Evolutionary conservation across 345 rosid genomes (phyloP).

Genomic region (Arabidopsis thaliana): DNA sequence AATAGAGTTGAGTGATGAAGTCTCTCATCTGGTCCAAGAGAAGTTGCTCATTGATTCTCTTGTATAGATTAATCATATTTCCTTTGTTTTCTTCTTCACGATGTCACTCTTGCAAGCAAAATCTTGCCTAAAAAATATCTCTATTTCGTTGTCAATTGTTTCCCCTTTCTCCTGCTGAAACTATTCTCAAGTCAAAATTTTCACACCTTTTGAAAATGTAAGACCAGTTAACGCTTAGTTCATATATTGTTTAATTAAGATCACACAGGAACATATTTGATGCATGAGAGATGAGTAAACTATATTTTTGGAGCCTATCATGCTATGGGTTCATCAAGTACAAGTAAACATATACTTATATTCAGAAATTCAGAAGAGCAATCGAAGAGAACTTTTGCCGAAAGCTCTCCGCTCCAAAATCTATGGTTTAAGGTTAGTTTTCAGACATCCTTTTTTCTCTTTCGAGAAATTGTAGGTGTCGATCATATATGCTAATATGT

Average conservation of each 20-base stretch:
- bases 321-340: slow-evolving; percentile 9
- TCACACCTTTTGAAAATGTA: background rate
- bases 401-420: slow-evolving; percentile 1
- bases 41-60: slow-evolving; percentile 12
- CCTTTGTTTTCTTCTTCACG: slow-evolving; percentile 23
- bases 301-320: background rate
- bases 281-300: slow-evolving; percentile 10
- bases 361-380: background rate
- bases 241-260: background rate
- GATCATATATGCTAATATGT: slow-evolving; percentile 25
- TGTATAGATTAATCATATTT: slow-evolving; percentile 28
- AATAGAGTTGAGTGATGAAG: background rate
- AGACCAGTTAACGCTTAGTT: background rate
- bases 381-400: background rate
- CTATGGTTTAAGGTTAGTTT: slow-evolving; percentile 12
- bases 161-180: slow-evolving; percentile 4
- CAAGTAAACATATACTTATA: slow-evolving; percentile 5
- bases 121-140: background rate
- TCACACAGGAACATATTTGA: slow-evolving; percentile 7
- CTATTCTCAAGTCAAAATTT: background rate
- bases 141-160: background rate
- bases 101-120: slow-evolving; percentile 20
- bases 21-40: slow-evolving; percentile 1
- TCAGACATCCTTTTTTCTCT: slow-evolving; percentile 14
- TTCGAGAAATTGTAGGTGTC: slow-evolving; percentile 1